Evolutionary conservation across 495 filamentous ascomycete genomes (phyloP), one percentile per base, ranked within the genome.

Genomic region (Tuber microsphaerosporum): DNA sequence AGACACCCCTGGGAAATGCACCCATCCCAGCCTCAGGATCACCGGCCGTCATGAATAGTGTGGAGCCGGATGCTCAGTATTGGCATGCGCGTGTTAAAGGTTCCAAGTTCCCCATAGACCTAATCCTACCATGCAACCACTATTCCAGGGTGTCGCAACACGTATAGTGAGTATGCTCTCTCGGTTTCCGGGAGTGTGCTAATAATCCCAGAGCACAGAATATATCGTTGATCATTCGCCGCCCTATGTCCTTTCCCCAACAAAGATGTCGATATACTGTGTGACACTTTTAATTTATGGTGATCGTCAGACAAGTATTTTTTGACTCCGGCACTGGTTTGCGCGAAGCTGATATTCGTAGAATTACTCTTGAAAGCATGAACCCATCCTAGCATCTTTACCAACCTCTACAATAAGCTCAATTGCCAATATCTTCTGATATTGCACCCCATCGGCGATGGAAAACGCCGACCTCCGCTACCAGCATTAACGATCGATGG

Each of bases 211-310:
- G 77, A 75, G 71, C 61, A 72, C 72, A 51, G 77, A 79, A 69
- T 79, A 76, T 39, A 43, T 17, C 19, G n/a, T 79, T 1, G 76
- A 79, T n/a, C 22, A 22, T 31, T 72, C 56, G 1, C 77, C 77
- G 2, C 46, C 71, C 34, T 79, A 76, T 37, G 71, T 79, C 12
- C 43, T 79, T 20, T 79, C 77, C 2, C 77, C 77, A 37, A 71
- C 73, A 6, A 78, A 78, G 70, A 65, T 79, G 72, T 31, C 69
- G 45, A 79, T 79, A 72, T 79, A 79, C 76, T 79, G 78, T 14
- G 77, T 70, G 0, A 41, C 73, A 0, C 45, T 72, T 9, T 48
- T 48, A 12, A 73, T 70, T 22, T 79, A 78, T 41, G 37, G 48
- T 42, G 77, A 76, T 17, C 77, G 77, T 22, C 70, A 78, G 42